Evolutionary conservation across 2,329 filamentous ascomycete species (phyloP).

Genomic region (Fusarium sp.): DNA sequence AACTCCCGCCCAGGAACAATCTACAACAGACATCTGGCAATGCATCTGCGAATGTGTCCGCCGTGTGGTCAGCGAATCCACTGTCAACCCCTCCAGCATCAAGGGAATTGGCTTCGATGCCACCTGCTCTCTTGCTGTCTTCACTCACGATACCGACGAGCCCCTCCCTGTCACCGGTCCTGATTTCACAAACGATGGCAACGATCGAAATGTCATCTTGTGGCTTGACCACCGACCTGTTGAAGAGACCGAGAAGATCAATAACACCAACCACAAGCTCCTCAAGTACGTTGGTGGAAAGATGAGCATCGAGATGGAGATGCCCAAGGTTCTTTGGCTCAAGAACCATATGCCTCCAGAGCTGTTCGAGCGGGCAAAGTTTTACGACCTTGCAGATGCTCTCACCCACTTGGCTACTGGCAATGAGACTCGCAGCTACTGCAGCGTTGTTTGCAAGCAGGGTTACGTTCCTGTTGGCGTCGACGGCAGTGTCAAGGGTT

Average conservation of each 20-base stretch:
- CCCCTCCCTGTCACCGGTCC: constrained; percentile 91
- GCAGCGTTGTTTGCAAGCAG: constrained; percentile 97
- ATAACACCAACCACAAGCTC: constrained; percentile 89
- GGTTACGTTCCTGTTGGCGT: constrained; percentile 97
- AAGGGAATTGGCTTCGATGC: constrained; percentile 97
- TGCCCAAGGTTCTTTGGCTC: constrained; percentile 97
- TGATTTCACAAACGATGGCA: constrained; percentile 77
- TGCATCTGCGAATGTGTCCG: constrained; percentile 93
- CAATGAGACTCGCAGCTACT: constrained; percentile 91
- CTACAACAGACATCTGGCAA: constrained; percentile 94
- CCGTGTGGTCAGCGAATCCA: constrained; percentile 82
- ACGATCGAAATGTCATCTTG: constrained; percentile 93
- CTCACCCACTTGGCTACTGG: constrained; percentile 95
- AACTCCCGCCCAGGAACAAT: constrained; percentile 78
- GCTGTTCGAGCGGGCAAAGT: constrained; percentile 92
- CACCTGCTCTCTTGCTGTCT: constrained; percentile 96
- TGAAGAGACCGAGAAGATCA: constrained; percentile 92
- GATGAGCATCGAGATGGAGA: constrained; percentile 99
- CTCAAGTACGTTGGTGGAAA: constrained; percentile 95
- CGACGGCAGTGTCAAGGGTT: constrained; percentile 96
- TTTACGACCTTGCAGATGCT: constrained; percentile 94
- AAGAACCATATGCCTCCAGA: constrained; percentile 98
- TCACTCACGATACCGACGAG: constrained; percentile 88
- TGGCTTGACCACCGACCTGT: constrained; percentile 97
- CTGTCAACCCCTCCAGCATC: constrained; percentile 78